Evolutionary conservation across 1,284 basidiomycete genomes (phyloP), one percentile per base, ranked within the genome.

Genomic region (Apiotrichum laibachii): DNA sequence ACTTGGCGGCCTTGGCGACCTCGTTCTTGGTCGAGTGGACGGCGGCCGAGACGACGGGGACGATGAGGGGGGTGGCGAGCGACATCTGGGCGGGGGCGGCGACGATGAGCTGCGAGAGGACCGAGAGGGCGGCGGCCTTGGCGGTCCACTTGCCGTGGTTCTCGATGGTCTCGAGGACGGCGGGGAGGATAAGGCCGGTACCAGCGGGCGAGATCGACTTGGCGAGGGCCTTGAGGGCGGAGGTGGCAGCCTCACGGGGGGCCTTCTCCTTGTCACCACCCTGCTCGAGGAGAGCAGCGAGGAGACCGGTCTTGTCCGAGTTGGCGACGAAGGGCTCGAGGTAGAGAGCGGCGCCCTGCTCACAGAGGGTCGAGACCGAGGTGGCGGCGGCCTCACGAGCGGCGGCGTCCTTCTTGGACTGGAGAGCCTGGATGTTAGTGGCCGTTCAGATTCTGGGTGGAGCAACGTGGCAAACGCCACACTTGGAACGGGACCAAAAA

Each of bases 11-110:
- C 57, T 64, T 99, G 88, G 98, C 97, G 80, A 99, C 96, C 70
- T 98, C 94, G 64, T 91, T 86, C 85, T 99, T 99, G 82, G 96
- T 99, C 82, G 99, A 96, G 94, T 94, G 98, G 76, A 99, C 98
- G 64, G 89, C 93, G 76, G 93, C 95, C 53, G 93, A 80, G 77
- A 99, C 91, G 75, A 96, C 83, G 64, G 96, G 96, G 68, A 99
- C 89, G 72, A 98, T 93, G 62, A 96, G 91, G 66, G 95, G 94
- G 84, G 94, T 97, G 76, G 91, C 87, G 73, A 86, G 87, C 66
- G 90, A 90, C 68, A 86, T 90, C 82, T 96, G 93, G 65, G 81
- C 77, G 56, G 94, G 91, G 54, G 90, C 89, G 71, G 87, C 87
- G 67, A 80, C 81, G 76, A 98, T 88, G 79, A 99, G 86, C 82